These are phyloP conservation scores for Lizanozyma gosingica DNA, from an alignment of 1,139 yeast genomes.

Conservation along the genomic window DNA sequence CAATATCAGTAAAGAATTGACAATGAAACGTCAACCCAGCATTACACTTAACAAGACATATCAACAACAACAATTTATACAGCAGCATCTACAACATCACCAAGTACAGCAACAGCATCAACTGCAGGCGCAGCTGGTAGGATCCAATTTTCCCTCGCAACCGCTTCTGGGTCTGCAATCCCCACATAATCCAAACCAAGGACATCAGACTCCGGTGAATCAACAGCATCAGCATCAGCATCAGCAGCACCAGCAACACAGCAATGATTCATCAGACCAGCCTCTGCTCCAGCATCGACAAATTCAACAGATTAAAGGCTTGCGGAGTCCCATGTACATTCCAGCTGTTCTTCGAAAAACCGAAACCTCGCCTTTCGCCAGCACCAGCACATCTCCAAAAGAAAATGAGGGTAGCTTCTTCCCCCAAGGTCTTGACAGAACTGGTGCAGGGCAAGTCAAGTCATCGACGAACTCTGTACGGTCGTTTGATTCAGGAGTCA, in stretches of 20 bases:
- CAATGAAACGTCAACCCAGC: conserved; percentile 1
- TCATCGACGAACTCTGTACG: conserved; percentile 14
- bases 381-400: background rate
- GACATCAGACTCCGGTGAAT: background rate
- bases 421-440: background rate
- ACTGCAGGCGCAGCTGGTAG: conserved; percentile 2
- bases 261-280: conserved; percentile 3
- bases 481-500: conserved; percentile 28
- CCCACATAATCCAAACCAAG: conserved; percentile 1
- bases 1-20: conserved; percentile 1
- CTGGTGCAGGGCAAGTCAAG: background rate
- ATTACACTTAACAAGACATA: background rate
- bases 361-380: background rate
- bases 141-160: background rate
- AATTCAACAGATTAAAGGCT: conserved; percentile 54
- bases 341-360: conserved; percentile 80
- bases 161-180: conserved; percentile 2
- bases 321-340: conserved; percentile 75
- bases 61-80: conserved; percentile 6
- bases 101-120: conserved; percentile 2
- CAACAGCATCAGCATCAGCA: conserved; percentile 4
- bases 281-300: conserved; percentile 11
- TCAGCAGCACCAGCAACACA: conserved; percentile 1
- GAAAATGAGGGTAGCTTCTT: background rate
- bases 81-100: conserved; percentile 5